These are phyloP conservation scores for Geotrichum ghanense DNA, from an alignment of 805 yeast species.

Conservation along the genomic window DNA sequence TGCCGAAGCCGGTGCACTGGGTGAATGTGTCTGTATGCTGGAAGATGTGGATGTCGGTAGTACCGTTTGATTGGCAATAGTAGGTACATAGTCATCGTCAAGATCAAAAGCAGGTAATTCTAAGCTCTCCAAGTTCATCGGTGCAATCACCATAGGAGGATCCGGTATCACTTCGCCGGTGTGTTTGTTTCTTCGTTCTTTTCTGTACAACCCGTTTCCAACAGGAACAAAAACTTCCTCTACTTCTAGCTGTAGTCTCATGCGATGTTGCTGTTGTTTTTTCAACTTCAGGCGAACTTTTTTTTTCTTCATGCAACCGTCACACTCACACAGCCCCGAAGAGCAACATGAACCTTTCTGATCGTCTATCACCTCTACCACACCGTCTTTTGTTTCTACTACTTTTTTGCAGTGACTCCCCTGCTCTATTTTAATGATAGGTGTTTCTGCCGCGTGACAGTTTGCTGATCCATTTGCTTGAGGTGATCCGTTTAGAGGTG, in stretches of 20 bases:
- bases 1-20: not conserved
- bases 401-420: slow-evolving; percentile 14
- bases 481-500: not conserved
- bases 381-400: slow-evolving; percentile 15
- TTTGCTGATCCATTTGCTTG: not conserved
- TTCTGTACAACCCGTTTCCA: slow-evolving; percentile 24
- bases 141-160: slow-evolving; percentile 24
- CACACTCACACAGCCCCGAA: not conserved
- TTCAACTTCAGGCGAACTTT: slow-evolving; percentile 7
- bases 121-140: slow-evolving; percentile 22
- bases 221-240: slow-evolving; percentile 25
- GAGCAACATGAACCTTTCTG: not conserved
- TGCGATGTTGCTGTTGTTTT: slow-evolving; percentile 1
- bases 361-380: slow-evolving; percentile 12
- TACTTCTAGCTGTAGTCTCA: slow-evolving; percentile 14
- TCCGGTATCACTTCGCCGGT: slow-evolving; percentile 2
- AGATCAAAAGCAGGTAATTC: slow-evolving; percentile 7
- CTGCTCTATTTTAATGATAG: slow-evolving; percentile 13
- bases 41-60: not conserved
- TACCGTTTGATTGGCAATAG: not conserved
- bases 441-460: slow-evolving; percentile 6
- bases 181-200: slow-evolving; percentile 11
- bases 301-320: slow-evolving; percentile 5
- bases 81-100: slow-evolving; percentile 5
- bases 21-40: too few species aligned